Base-by-base conservation (phyloP, 2,329 filamentous ascomycete species). In the Exophiala dermatitidis region DNA sequence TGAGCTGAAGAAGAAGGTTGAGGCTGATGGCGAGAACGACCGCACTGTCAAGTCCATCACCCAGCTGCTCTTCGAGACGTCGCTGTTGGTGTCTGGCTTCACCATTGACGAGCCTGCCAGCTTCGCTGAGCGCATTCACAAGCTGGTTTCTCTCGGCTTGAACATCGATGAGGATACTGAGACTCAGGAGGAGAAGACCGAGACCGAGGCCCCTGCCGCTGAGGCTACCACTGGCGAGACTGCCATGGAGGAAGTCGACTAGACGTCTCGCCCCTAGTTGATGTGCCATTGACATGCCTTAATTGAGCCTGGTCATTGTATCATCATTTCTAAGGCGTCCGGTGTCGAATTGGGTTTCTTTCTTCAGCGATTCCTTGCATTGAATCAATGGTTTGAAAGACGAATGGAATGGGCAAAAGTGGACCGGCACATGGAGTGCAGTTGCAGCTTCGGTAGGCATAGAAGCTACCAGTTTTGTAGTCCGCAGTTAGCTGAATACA, bases 211-310 rank as follows among this genome's bases (percentile, higher is more conserved):
- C 51, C 70, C 83, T 53, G 77, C 82, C 53, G 76, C 84, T 56
- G 80, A 78, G 50, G 81, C 80, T 65, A 19, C 19, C 19, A 77
- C 85, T 62, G 86, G 85, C 66, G 90, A 95, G 83, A 94, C 86
- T 78, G 85, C 90, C 73, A 98, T 98, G 93, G 93, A 98, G 84
- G 93, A 98, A 84, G 93, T 98, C 72, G 93, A 98, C 82, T 98
- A 95, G 67, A 76, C 65, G 34, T 40, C 30, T 56, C 42, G n/a
- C n/a, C 42, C 30, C 50, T 37, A 26, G 40, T 51, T 50, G 54
- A 52, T 58, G 57, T 53, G 54, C 19, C 54, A 50, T 37, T 52
- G 52, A 52, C 54, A 50, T 50, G 41, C 38, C 44, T 52, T 37
- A 6, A 6, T 36, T 36, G 32, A 38, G 46, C 45, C 48, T 52